phyloP scores from a whole-genome alignment of 495 filamentous ascomycete genomes.

The Penicillium lividum region DNA sequence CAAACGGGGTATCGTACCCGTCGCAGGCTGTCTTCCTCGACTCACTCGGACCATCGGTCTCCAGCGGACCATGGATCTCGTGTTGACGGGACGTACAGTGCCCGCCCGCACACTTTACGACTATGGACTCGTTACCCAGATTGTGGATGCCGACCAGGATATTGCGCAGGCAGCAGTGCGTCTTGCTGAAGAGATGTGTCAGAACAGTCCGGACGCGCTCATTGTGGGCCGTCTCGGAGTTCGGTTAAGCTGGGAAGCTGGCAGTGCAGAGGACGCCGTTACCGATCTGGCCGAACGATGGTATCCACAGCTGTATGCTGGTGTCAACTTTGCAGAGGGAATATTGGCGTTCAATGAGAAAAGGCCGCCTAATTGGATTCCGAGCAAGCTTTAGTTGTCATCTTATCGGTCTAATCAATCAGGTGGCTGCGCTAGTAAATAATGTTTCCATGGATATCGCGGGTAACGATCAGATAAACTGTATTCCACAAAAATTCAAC shows the following conservation, averaged over 20 bases:
- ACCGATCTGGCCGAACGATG: conserved; percentile 55
- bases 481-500: not conserved
- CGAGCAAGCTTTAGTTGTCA: conserved; percentile 40
- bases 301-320: conserved; percentile 60
- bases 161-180: conserved; percentile 22
- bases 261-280: conserved; percentile 64
- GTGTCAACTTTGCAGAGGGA: conserved; percentile 77
- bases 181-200: conserved; percentile 26
- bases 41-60: conserved; percentile 66
- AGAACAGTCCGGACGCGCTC: conserved; percentile 69
- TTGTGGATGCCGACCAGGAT: conserved; percentile 32
- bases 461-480: conserved; percentile 1
- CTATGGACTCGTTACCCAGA: conserved; percentile 63
- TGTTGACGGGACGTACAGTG: conserved; percentile 61
- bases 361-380: conserved; percentile 70
- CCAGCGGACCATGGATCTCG: conserved; percentile 72
- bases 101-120: conserved; percentile 55
- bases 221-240: conserved; percentile 67
- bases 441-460: not conserved
- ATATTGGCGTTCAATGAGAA: conserved; percentile 80
- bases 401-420: conserved; percentile 6
- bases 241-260: conserved; percentile 65
- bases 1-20: conserved; percentile 66
- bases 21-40: conserved; percentile 71
- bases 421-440: conserved; percentile 3